A percentile compares a stretch with the other conserved stretches of the same genome.
Conservation (phyloP, 2,329 filamentous ascomycete genomes). For the Paraconiothyrium brasiliense region DNA sequence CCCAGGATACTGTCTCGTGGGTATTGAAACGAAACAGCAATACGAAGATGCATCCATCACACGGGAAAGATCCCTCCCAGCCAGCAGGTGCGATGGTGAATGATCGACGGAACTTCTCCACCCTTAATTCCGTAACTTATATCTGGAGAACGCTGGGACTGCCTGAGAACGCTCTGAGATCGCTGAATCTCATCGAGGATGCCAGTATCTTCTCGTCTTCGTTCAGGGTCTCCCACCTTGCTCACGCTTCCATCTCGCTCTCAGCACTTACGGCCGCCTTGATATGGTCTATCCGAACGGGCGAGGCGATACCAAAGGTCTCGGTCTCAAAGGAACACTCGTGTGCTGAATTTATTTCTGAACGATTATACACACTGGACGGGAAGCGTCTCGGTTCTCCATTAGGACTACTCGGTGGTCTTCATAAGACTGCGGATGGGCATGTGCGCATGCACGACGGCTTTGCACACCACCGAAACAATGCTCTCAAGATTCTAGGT, state of each 20-base stretch:
- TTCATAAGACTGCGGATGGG: conserved; percentile 62
- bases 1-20: not conserved
- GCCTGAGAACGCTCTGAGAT: conserved; percentile 31
- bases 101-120: conserved; percentile 34
- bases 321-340: conserved; percentile 59
- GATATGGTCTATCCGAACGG: conserved; percentile 51
- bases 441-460: conserved; percentile 65
- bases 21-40: not conserved
- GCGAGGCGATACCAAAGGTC: conserved; percentile 46
- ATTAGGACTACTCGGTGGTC: conserved; percentile 60
- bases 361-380: conserved; percentile 59
- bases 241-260: conserved; percentile 62
- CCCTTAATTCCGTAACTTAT: conserved; percentile 37
- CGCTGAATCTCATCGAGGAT: conserved; percentile 32
- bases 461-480: conserved; percentile 61
- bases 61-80: not conserved
- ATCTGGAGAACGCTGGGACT: conserved; percentile 43
- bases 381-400: conserved; percentile 44
- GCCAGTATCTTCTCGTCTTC: conserved; percentile 57
- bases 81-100: conserved; percentile 11
- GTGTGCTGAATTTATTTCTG: conserved; percentile 63
- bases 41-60: not conserved
- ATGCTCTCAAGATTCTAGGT: conserved; percentile 56
- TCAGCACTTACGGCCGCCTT: conserved; percentile 62
- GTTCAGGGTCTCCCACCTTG: conserved; percentile 63